Base-by-base conservation (phyloP, 306 rosid species). In the Medicago arabica region DNA sequence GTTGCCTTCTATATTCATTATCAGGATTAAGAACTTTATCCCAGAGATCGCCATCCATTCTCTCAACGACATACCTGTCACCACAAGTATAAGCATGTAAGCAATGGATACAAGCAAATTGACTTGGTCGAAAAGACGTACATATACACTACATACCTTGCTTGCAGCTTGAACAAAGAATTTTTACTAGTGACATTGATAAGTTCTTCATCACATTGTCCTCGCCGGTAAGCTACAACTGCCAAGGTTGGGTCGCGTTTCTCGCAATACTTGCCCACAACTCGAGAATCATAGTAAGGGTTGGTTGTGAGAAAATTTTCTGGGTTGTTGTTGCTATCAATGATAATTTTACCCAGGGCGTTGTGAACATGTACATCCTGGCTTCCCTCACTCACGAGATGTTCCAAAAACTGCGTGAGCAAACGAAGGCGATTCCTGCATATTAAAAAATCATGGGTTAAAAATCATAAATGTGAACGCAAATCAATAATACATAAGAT, bases 371-470 rank as follows among this genome's bases (percentile, higher is more conserved):
- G 99, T 18, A 96, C 98, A 77, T 96, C 99, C 84, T 96, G 99
- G 89, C 99, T 96, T 87, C 99, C 99, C 88, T 96, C 99, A 76
- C 98, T 96, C 87, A 96, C 99, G 34, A 96, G 94, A 89, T 96
- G 99, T 83, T 96, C 99, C 88, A 96, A 86, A 87, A 96, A 96
- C 71, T 96, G 99, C 13, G 99, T 85, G 69, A 96, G 97, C 69
- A 96, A 79, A 34, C 98, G 98, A 75, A 96, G 96, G 40, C 98
- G 99, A 55, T 96, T 96, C 91, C 99, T 96, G 78, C 40, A 83
- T 23, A 43, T 75, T 51, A 73, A 66, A 64, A 55, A 21, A 54
- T 16, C 23, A 57, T 31, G 47, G 77, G 15, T 63, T 61, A 74
- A 64, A 67, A 71, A 9, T 84, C 63, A 81, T 43, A 60, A 61